A percentile compares a stretch with the other conserved stretches of the same genome.
These are phyloP conservation scores for Achlya hypogyna DNA, from an alignment of 352 stramenopile species.

Conservation along the genomic window DNA sequence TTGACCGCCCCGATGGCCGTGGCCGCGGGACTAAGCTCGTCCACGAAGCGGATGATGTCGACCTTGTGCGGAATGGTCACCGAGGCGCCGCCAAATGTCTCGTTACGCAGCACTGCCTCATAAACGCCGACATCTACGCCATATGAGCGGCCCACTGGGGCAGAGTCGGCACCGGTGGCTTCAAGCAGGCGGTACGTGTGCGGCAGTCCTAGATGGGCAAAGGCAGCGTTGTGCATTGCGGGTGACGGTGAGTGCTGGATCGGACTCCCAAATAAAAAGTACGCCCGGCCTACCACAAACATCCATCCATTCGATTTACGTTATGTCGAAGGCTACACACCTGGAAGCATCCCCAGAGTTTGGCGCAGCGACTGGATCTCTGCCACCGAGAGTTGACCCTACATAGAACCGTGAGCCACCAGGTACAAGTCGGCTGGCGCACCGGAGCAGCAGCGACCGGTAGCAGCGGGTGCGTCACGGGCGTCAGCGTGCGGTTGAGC, in stretches of 20 bases:
- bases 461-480: slow-evolving; percentile 91
- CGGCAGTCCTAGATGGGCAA: slow-evolving; percentile 74
- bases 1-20: slow-evolving; percentile 97
- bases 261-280: slow-evolving; percentile 94
- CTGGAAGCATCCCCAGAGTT: slow-evolving; percentile 73
- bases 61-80: slow-evolving; percentile 98
- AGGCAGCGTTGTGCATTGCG: slow-evolving; percentile 95
- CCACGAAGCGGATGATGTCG: slow-evolving; percentile 89
- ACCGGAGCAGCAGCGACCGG: slow-evolving; percentile 87
- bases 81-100: slow-evolving; percentile 89
- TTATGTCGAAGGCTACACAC: slow-evolving; percentile 28
- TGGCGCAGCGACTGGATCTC: slow-evolving; percentile 88
- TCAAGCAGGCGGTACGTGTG: slow-evolving; percentile 88
- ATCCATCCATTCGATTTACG: neutral
- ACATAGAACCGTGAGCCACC: neutral
- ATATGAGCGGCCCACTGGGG: slow-evolving; percentile 19
- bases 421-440: neutral
- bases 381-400: slow-evolving; percentile 89
- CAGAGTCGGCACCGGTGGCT: slow-evolving; percentile 35
- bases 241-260: slow-evolving; percentile 95
- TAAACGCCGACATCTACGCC: neutral
- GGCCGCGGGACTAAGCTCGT: slow-evolving; percentile 89
- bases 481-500: slow-evolving; percentile 92
- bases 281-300: slow-evolving; percentile 47
- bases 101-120: slow-evolving; percentile 33